Percentiles rank a stretch among this genome's conserved stretches.
Evolutionary conservation across 2,329 filamentous ascomycete genomes (phyloP).

Genomic region (Achaetomium macrosporum): DNA sequence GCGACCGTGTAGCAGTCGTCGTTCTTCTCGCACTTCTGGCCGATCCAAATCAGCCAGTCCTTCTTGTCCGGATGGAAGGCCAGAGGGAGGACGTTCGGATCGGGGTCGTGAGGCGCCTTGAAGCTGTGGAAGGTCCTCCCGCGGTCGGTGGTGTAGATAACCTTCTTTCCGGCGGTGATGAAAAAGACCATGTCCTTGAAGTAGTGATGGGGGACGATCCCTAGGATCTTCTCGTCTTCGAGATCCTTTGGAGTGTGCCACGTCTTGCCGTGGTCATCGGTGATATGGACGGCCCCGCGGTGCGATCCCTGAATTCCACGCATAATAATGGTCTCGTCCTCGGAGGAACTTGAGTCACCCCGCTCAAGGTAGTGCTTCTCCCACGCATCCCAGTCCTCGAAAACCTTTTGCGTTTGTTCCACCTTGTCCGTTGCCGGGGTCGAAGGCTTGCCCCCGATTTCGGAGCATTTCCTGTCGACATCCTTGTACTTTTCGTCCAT

Average conservation of each 20-base stretch:
- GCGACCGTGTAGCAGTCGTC: slow-evolving; percentile 67
- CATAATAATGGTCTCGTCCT: slow-evolving; percentile 67
- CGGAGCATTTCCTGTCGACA: slow-evolving; percentile 72
- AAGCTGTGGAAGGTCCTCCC: slow-evolving; percentile 70
- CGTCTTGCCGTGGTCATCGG: slow-evolving; percentile 79
- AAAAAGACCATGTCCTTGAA: slow-evolving; percentile 85
- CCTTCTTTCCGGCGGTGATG: slow-evolving; percentile 58
- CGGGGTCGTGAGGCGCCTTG: slow-evolving; percentile 55
- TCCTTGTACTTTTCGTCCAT: slow-evolving; percentile 63
- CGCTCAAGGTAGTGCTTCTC: slow-evolving; percentile 74
- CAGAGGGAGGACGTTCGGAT: slow-evolving; percentile 41
- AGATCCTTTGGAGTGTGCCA: slow-evolving; percentile 64
- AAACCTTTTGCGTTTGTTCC: slow-evolving; percentile 51
- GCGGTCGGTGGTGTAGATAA: slow-evolving; percentile 77
- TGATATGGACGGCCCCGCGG: slow-evolving; percentile 61
- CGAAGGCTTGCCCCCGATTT: slow-evolving; percentile 44
- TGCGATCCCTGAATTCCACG: slow-evolving; percentile 42
- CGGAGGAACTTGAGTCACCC: slow-evolving; percentile 53
- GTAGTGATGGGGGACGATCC: slow-evolving; percentile 71
- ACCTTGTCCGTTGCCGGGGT: slow-evolving; percentile 63
- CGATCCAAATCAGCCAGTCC: slow-evolving; percentile 91
- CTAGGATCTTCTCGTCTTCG: slow-evolving; percentile 60
- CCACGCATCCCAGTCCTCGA: slow-evolving; percentile 51
- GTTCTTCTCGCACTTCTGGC: slow-evolving; percentile 59
- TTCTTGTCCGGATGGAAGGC: slow-evolving; percentile 79